Evolutionary conservation across 108 stramenopile species (phyloP), one percentile per base, ranked within the genome.

Genomic region (Cyclotella distinguenda): DNA sequence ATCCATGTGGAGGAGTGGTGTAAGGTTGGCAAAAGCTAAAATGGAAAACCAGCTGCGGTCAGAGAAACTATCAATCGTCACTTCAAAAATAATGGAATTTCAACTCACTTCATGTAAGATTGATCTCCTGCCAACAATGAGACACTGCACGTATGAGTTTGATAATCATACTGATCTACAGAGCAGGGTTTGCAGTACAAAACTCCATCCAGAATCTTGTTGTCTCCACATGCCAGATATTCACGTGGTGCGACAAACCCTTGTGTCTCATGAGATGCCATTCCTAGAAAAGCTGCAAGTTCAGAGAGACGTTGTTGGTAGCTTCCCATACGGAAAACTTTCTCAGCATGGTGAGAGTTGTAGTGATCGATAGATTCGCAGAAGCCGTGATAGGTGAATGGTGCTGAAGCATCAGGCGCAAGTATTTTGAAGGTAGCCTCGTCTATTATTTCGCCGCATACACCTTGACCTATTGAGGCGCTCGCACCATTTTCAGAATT

Each of bases 111-210:
- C 44, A 60, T 34, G 51, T 70, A 71, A 15, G 43, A 52, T 38
- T 71, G 70, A 71, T 71, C 70, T 11, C 60, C 60, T 6, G 39
- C 60, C 32, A 71, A 26, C 60, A 71, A 55, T 51, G 70, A 70
- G 13, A 60, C 30, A 21, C 40, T 36, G 23, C 68, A 70, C 5
- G 48, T 51, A 52, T 70, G 68, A 3, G 51, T 70, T 12, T 60
- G 59, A 32, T 60, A 60, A 44, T 70, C 53, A 31, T 70, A 70
- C 22, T 60, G 33, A 27, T 38, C 38, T 16, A 39, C 39, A 10
- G 68, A 11, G 27, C 70, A 71, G 2, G 70, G 60, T 15, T 55
- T 61, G 44, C 70, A 71, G 23, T 62, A 62, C 34, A 62, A 23
- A 25, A 39, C 60, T 18, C 35, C 33, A 25, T 71, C 34, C 7